These are phyloP conservation scores for Didymella sp. DNA, from an alignment of 2,329 filamentous ascomycete genomes.

Conservation along the genomic window DNA sequence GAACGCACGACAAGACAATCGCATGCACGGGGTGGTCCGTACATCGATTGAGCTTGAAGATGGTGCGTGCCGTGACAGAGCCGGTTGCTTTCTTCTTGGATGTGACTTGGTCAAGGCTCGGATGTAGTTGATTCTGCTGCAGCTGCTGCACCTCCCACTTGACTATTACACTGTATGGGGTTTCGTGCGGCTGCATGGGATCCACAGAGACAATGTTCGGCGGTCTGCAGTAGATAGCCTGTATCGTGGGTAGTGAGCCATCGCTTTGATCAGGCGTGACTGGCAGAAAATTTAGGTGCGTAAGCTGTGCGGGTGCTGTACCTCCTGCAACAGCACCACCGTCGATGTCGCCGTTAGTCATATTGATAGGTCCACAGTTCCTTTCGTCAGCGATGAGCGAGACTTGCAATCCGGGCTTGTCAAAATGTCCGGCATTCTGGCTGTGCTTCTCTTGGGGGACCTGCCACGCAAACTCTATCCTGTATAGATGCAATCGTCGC, in stretches of 20 bases:
- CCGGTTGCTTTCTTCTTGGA: conserved; percentile 65
- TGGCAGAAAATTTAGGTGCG: conserved; percentile 76
- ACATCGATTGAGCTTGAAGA: conserved; percentile 59
- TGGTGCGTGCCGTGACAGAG: conserved; percentile 41
- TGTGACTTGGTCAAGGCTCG: conserved; percentile 78
- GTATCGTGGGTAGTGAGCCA: conserved; percentile 66
- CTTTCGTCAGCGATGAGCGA: conserved; percentile 40
- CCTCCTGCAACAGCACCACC: conserved; percentile 34
- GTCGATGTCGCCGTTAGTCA: conserved; percentile 33
- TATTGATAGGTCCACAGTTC: conserved; percentile 39
- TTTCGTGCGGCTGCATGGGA: conserved; percentile 65
- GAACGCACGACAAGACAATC: conserved; percentile 71
- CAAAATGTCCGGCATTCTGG: conserved; percentile 52
- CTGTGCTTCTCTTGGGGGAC: conserved; percentile 63
- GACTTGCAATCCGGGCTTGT: conserved; percentile 44
- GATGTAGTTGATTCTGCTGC: conserved; percentile 68
- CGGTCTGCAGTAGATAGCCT: conserved; percentile 74
- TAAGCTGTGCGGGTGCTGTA: conserved; percentile 58
- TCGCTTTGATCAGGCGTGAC: conserved; percentile 68
- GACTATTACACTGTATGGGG: conserved; percentile 76
- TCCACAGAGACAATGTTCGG: conserved; percentile 48
- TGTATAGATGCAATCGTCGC: conserved; percentile 76
- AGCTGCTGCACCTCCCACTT: conserved; percentile 79
- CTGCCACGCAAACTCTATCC: conserved; percentile 78
- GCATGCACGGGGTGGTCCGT: conserved; percentile 74